Percentiles rank a stretch among this genome's conserved stretches.
Conservation (phyloP, 2,329 filamentous ascomycete species). For the Fusarium sororula region DNA sequence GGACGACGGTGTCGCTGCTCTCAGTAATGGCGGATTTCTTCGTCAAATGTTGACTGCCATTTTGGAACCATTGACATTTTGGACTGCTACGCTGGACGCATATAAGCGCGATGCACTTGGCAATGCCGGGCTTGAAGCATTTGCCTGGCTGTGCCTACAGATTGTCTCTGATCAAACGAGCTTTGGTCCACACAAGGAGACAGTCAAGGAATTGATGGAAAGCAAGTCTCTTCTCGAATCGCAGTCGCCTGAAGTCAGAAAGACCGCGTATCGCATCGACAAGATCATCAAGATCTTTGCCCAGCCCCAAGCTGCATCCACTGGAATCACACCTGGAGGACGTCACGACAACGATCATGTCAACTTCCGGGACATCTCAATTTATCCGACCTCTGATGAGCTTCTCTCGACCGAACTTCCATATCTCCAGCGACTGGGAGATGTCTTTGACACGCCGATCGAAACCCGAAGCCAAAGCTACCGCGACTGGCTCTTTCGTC, state of each 20-base stretch:
- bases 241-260: constrained; percentile 35
- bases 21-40: constrained; percentile 36
- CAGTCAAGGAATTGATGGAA: constrained; percentile 42
- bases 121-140: constrained; percentile 45
- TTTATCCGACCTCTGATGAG: constrained; percentile 74
- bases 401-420: constrained; percentile 61
- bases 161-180: constrained; percentile 46
- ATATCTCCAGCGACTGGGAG: constrained; percentile 64
- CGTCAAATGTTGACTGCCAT: constrained; percentile 53
- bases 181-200: constrained; percentile 5
- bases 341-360: constrained; percentile 78
- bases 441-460: constrained; percentile 53
- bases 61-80: constrained; percentile 62
- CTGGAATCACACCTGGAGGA: constrained; percentile 61
- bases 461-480: constrained; percentile 57
- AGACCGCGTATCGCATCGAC: constrained; percentile 50
- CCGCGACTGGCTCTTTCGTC: constrained; percentile 76
- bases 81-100: too few relatives aligned
- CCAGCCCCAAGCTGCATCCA: not conserved
- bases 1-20: constrained; percentile 17
- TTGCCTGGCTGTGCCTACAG: constrained; percentile 61
- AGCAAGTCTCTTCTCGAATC: constrained; percentile 38
- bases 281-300: constrained; percentile 47
- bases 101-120: too few relatives aligned
- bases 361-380: constrained; percentile 68